A percentile compares a stretch with the other conserved stretches of the same genome.
phyloP scores from a whole-genome alignment of 73 alveolate genomes.

The Tetrahymena thermophila region DNA sequence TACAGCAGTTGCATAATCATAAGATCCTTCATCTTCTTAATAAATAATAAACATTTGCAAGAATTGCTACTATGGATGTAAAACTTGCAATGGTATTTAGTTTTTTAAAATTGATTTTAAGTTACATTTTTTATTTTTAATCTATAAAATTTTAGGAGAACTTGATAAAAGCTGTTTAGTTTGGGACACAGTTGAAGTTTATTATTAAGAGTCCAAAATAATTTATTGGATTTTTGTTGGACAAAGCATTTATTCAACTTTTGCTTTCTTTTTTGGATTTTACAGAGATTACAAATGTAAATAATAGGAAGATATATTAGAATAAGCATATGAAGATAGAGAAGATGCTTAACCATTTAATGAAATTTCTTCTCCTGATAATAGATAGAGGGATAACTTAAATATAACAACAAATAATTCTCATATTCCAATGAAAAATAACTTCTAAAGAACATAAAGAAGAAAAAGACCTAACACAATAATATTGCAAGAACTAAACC shows the following conservation, averaged over 20 bases:
- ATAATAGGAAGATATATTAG: background rate
- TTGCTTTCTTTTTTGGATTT: background rate
- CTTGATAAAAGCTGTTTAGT: background rate
- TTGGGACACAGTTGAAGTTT: background rate
- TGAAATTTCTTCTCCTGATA: background rate
- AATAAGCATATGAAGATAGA: background rate
- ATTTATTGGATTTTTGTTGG: too few relatives aligned
- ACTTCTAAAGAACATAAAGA: background rate
- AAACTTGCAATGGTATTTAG: background rate
- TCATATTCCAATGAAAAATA: background rate
- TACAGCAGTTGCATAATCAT: background rate
- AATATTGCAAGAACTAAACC: background rate
- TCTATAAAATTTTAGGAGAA: background rate
- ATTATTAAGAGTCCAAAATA: background rate
- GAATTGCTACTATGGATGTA: background rate
- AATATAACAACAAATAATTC: background rate
- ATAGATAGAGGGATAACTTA: background rate
- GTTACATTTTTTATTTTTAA: too few relatives aligned
- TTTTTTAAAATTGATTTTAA: too few relatives aligned
- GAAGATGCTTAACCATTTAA: background rate
- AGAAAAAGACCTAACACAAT: background rate
- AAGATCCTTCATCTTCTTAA: background rate
- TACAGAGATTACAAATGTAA: background rate
- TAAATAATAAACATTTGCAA: background rate
- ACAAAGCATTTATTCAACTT: background rate